phyloP scores from a whole-genome alignment of 371 early-diverging fungal species.

The Mucor ambiguus region DNA sequence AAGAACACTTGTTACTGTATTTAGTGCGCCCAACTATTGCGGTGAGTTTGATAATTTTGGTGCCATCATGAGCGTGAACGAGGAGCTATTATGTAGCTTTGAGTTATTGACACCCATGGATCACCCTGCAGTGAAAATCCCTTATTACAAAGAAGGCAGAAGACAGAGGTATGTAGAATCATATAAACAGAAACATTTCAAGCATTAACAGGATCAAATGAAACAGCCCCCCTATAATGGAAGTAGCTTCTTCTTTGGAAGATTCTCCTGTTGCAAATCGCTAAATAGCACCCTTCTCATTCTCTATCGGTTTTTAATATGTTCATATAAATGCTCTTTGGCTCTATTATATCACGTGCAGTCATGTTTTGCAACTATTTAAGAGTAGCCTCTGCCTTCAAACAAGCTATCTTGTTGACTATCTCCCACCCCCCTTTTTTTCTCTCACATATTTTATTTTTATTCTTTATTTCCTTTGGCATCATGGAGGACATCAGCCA shows the following conservation, averaged over 20 bases:
- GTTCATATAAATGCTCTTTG: conserved; percentile 87
- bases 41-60: conserved; percentile 98
- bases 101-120: conserved; percentile 56
- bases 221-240: conserved; percentile 13
- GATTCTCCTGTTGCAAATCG: not conserved
- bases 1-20: conserved; percentile 94
- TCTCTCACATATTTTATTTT: not conserved
- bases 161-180: conserved; percentile 20
- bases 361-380: not conserved
- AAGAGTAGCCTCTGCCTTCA: conserved; percentile 63
- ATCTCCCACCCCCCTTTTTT: not conserved
- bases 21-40: conserved; percentile 99
- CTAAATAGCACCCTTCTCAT: not conserved
- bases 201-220: not conserved
- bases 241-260: conserved; percentile 14
- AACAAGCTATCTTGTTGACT: not conserved
- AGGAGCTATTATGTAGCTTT: conserved; percentile 91
- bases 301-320: conserved; percentile 73
- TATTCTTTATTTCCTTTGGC: not conserved
- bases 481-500: conserved; percentile 1
- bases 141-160: conserved; percentile 66
- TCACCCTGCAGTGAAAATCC: conserved; percentile 39
- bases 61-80: conserved; percentile 95
- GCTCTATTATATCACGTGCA: conserved; percentile 42
- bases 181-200: not conserved